phyloP scores from a whole-genome alignment of 495 filamentous ascomycete species.

The Lichenothelia convexa region DNA sequence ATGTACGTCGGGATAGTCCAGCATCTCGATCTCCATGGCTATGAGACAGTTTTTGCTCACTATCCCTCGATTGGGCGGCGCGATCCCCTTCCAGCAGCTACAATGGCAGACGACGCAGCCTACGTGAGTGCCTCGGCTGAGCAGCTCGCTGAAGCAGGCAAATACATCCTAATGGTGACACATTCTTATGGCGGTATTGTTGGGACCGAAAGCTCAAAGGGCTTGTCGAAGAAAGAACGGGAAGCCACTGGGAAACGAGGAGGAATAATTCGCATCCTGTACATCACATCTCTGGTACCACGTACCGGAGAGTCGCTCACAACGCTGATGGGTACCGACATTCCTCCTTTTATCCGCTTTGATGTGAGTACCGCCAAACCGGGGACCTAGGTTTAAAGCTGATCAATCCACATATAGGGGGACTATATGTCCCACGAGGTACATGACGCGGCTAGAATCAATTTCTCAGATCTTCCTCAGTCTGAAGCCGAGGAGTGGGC shows the following conservation, averaged over 20 bases:
- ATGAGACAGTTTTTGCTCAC: not conserved
- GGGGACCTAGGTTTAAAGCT: not conserved
- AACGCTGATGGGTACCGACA: not conserved
- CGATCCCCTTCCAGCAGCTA: not conserved
- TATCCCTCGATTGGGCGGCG: not conserved
- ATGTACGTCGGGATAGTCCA: not conserved
- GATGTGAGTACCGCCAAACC: not conserved
- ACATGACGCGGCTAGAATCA: not conserved
- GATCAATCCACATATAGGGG: not conserved
- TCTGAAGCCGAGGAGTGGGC: not conserved
- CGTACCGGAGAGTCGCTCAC: constrained; percentile 6
- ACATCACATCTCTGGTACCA: constrained; percentile 24
- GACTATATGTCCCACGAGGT: not conserved
- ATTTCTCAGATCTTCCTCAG: not conserved
- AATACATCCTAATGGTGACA: constrained; percentile 22
- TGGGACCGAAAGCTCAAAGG: constrained; percentile 18
- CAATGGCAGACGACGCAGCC: not conserved
- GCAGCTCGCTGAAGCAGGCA: constrained; percentile 11
- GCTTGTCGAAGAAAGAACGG: constrained; percentile 23
- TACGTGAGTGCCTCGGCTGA: not conserved
- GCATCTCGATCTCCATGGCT: not conserved
- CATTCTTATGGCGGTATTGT: constrained; percentile 25
- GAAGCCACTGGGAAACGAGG: constrained; percentile 19
- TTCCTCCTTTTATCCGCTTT: not conserved
- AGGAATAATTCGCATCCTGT: constrained; percentile 28